Base-by-base conservation (phyloP, 805 yeast genomes). In the Aciculoconidium aculeatum region DNA sequence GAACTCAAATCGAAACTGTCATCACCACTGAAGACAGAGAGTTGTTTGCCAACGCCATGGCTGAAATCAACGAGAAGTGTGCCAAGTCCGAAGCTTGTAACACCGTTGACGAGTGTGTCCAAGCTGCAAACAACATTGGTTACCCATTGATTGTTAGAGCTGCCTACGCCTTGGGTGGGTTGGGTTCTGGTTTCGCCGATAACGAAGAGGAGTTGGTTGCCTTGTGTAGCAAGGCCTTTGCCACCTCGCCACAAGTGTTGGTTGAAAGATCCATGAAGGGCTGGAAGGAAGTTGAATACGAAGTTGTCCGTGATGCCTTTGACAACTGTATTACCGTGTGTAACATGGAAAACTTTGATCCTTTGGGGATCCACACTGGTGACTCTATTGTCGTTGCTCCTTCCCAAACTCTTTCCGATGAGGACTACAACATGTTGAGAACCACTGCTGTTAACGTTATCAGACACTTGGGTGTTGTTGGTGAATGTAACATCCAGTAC, bases 371-470 rank as follows among this genome's bases (percentile, higher is more conserved):
- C 51, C 98, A 90, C 57, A 90, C 98, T 36, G 98, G 98, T 72
- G 98, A 90, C 61, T 92, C 97, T 32, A 92, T 90, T 51, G 98
- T 90, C 34, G 95, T 90, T 51, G 98, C 98, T 31, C 98, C 98
- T 28, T 88, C 96, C 24, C 98, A 90, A 68, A 90, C 98, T 23
- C 67, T 90, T 41, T 82, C 95, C 11, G 97, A 90, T 55, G 96
- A 85, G 57, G 98, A 90, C 52, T 90, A 88, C 67, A 85, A 90
- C 66, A 92, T 92, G 97, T 72, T 90, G 55, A 79, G 98, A 67
- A 82, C 96, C 29, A 86, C 98, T 25, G 98, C 98, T 26, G 92
- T 92, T 45, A 92, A 90, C 42, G 95, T 90, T 40, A 92, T 90
- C 46, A 80, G 97, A 61, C 98, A 90, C 55, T 70, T 90, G 50